A percentile compares a stretch with the other conserved stretches of the same genome.
These are phyloP conservation scores for Ogataea nitratoaversa DNA, from an alignment of 805 yeast species.

Conservation along the genomic window DNA sequence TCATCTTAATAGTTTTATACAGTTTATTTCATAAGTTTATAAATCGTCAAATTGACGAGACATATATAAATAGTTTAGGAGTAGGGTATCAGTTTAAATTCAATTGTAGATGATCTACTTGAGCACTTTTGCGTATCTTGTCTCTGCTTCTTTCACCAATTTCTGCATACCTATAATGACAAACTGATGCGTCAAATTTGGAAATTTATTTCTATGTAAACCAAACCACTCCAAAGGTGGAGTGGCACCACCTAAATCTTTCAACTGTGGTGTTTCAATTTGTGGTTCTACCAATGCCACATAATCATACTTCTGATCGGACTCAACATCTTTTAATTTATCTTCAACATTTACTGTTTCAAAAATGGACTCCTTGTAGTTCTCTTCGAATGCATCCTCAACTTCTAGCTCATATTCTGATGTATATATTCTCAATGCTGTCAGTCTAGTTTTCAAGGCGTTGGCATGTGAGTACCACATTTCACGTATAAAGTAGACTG, in stretches of 20 bases:
- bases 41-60: no score
- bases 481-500: conserved; percentile 83
- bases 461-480: conserved; percentile 87
- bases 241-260: conserved; percentile 93
- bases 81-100: no score
- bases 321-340: conserved; percentile 43
- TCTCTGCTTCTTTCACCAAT: conserved; percentile 65
- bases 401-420: conserved; percentile 27
- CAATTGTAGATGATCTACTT: no score
- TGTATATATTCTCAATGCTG: conserved; percentile 31
- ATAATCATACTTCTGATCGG: conserved; percentile 48
- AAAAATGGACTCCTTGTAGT: conserved; percentile 31
- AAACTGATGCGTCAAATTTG: conserved; percentile 79
- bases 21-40: no score
- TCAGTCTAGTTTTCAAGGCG: conserved; percentile 61
- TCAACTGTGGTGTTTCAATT: conserved; percentile 84
- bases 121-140: conserved; percentile 45
- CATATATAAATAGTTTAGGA: no score
- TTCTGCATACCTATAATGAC: conserved; percentile 71
- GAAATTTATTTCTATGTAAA: conserved; percentile 78
- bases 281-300: conserved; percentile 68
- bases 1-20: no score
- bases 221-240: conserved; percentile 99
- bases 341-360: conserved; percentile 35
- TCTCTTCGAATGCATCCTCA: conserved; percentile 29